A percentile compares a stretch with the other conserved stretches of the same genome.
Evolutionary conservation across 1,284 basidiomycete genomes (phyloP).

Genomic region (Cutaneotrichosporon arboriforme): DNA sequence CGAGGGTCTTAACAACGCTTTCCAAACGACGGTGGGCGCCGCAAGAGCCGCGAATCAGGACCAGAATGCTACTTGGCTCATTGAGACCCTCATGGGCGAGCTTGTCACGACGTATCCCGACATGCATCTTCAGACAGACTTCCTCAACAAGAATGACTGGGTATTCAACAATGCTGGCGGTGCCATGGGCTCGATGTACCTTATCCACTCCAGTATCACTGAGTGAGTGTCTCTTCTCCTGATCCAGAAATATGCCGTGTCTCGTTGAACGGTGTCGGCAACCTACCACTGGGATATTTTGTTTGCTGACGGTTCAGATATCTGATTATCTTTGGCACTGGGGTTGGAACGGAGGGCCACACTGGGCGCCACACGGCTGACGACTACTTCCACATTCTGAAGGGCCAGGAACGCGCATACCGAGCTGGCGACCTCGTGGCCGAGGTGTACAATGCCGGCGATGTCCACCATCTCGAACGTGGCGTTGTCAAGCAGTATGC

Average conservation of each 20-base stretch:
- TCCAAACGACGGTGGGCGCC: constrained; percentile 62
- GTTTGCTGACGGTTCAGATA: constrained; percentile 37
- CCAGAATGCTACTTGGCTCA: constrained; percentile 54
- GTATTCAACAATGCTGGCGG: constrained; percentile 97
- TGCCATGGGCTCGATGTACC: constrained; percentile 94
- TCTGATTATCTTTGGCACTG: constrained; percentile 82
- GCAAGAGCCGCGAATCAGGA: constrained; percentile 33
- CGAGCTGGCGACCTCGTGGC: constrained; percentile 69
- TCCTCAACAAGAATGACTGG: constrained; percentile 65
- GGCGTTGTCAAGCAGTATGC: constrained; percentile 93
- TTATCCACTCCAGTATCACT: constrained; percentile 89
- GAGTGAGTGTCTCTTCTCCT: too few relatives aligned
- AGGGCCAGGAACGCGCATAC: constrained; percentile 91
- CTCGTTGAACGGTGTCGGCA: too few relatives aligned
- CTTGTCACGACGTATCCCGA: constrained; percentile 63
- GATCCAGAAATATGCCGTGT: too few relatives aligned
- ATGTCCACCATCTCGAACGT: constrained; percentile 74
- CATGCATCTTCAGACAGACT: constrained; percentile 60
- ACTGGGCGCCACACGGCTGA: constrained; percentile 81
- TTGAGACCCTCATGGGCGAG: constrained; percentile 61
- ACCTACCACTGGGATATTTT: too few relatives aligned
- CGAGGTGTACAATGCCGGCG: constrained; percentile 78
- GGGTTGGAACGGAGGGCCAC: constrained; percentile 94
- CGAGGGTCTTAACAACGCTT: constrained; percentile 59
- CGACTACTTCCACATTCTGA: constrained; percentile 94